Percentiles rank a stretch among this genome's conserved stretches.
These are phyloP conservation scores for Craspedostauros australis DNA, from an alignment of 108 stramenopile genomes.

Conservation along the genomic window DNA sequence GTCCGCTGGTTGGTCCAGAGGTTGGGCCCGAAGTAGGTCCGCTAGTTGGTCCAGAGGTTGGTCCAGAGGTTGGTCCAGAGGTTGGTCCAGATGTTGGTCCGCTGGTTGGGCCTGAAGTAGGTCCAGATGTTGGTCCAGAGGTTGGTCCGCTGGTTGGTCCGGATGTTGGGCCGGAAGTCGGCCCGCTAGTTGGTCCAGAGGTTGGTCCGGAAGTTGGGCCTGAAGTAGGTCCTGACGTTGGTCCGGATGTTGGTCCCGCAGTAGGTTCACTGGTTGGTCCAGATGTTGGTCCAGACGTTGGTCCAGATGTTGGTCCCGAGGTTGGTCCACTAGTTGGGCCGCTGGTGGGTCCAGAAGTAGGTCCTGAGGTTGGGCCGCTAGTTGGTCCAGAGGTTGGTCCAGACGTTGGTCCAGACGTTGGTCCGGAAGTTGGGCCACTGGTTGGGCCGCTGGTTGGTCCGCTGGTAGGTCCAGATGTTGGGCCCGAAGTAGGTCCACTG, in stretches of 20 bases:
- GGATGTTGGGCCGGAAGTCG: too few relatives aligned
- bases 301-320: neutral
- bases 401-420: constrained; percentile 2
- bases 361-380: neutral
- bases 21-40: too few relatives aligned
- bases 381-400: constrained; percentile 6
- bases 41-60: constrained; percentile 7
- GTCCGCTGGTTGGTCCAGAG: neutral
- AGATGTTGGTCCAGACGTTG: neutral
- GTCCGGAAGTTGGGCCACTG: constrained; percentile 5
- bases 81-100: too few relatives aligned
- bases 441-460: constrained; percentile 7
- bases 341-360: neutral
- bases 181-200: neutral
- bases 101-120: too few relatives aligned
- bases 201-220: constrained; percentile 5
- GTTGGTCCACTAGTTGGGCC: constrained; percentile 5
- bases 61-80: too few relatives aligned
- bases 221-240: constrained; percentile 2
- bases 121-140: too few relatives aligned
- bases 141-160: too few relatives aligned
- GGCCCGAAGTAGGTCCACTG: neutral
- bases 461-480: constrained; percentile 5
- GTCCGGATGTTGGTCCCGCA: too few relatives aligned
- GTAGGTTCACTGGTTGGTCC: too few relatives aligned